These are phyloP conservation scores for Saccharomycopsis sp. DNA, from an alignment of 805 yeast genomes.

Conservation along the genomic window DNA sequence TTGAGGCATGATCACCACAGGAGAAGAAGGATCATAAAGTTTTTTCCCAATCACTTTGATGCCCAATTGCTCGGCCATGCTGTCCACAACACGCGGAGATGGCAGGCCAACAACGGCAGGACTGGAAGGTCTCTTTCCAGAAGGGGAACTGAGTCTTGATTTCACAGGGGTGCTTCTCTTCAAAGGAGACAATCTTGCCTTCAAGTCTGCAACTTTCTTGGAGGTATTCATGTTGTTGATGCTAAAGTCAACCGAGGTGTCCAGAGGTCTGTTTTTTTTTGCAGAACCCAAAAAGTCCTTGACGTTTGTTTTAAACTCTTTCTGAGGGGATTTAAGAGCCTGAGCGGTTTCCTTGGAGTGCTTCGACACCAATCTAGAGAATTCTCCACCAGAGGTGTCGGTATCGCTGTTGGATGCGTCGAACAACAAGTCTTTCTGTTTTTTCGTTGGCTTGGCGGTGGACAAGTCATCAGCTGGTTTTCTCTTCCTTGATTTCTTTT, in stretches of 20 bases:
- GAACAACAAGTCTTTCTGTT: constrained; percentile 13
- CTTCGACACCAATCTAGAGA: constrained; percentile 11
- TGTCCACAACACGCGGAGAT: constrained; percentile 11
- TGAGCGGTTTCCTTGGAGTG: constrained; percentile 18
- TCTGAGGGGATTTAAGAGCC: constrained; percentile 17
- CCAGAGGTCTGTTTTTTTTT: constrained; percentile 2
- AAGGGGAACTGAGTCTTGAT: not conserved
- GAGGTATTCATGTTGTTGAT: not conserved
- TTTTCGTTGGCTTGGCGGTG: constrained; percentile 1
- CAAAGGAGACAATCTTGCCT: not conserved
- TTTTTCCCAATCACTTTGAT: constrained; percentile 12
- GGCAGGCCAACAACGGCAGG: not conserved
- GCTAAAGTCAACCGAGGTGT: not conserved
- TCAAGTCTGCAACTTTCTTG: not conserved
- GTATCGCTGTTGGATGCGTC: constrained; percentile 10
- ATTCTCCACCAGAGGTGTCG: constrained; percentile 14
- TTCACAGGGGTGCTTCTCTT: not conserved
- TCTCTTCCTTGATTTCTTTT: constrained; percentile 8
- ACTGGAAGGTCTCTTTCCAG: not conserved
- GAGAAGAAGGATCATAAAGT: constrained; percentile 9
- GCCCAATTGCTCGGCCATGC: constrained; percentile 16
- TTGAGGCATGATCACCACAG: too few relatives aligned
- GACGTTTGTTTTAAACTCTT: constrained; percentile 4
- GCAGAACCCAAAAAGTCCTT: constrained; percentile 7
- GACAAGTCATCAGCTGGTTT: not conserved